Conservation (phyloP, 2,329 filamentous ascomycete species). For the Penicillium sp. region DNA sequence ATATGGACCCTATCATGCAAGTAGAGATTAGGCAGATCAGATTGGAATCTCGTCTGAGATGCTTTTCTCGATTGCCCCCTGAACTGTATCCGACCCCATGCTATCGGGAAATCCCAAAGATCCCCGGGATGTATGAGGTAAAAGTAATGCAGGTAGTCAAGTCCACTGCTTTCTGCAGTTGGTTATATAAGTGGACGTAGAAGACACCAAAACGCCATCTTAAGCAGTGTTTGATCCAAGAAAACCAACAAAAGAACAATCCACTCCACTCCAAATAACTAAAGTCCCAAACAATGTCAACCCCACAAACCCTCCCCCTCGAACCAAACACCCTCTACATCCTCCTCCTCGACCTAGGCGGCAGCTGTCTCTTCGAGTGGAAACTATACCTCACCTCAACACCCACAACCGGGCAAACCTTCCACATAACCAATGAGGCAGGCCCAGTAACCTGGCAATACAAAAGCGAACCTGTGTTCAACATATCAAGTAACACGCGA, state of each 20-base stretch:
- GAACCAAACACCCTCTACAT: constrained; percentile 25
- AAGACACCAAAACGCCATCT: no score
- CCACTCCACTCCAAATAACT: neutral
- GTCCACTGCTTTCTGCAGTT: neutral
- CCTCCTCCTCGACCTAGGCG: constrained; percentile 20
- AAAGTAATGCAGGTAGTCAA: neutral
- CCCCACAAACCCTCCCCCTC: constrained; percentile 4
- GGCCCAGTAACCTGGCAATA: constrained; percentile 17
- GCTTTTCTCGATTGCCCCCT: neutral
- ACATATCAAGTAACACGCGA: constrained; percentile 3
- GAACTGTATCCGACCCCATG: neutral
- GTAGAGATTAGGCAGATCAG: constrained; percentile 1
- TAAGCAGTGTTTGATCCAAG: neutral
- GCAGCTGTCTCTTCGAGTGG: constrained; percentile 25
- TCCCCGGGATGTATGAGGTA: neutral
- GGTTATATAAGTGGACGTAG: neutral
- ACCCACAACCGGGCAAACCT: constrained; percentile 13
- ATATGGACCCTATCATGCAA: neutral
- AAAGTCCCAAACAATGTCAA: neutral
- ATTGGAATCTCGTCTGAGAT: neutral
- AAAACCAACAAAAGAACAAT: neutral
- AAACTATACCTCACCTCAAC: constrained; percentile 23
- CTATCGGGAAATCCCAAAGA: neutral
- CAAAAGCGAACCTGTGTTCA: constrained; percentile 10
- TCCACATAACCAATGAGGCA: constrained; percentile 21